Evolutionary conservation across 179 eudicot species (phyloP), one percentile per base, ranked within the genome.

Genomic region (Beta lomatogona): DNA sequence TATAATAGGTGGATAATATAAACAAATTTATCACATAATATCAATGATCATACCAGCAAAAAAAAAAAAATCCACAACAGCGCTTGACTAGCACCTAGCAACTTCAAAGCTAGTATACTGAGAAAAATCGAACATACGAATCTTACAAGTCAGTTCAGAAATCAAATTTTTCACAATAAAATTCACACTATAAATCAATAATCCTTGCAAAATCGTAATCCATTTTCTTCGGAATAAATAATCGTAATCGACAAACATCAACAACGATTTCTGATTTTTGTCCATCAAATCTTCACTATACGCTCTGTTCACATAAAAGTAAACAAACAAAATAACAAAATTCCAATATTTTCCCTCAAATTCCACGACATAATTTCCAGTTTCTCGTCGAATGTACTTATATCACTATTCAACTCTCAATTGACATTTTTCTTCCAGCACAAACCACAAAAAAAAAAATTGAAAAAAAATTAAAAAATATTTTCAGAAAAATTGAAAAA

Each of bases 191-290:
- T 6, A n/a, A 18, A 76, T 13, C 18, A 66, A 31, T 64, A 18
- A 50, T 48, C 31, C 76, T 10, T 22, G 67, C 69, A 77, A 82
- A 77, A 50, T 10, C 64, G 63, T 4, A 19, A 11, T n/a, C 67
- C 16, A 28, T 25, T 50, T 13, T 64, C 41, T 61, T 15, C 31
- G 12, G 7, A 21, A 5, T 57, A 55, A 6, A 15, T 3, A 5
- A 48, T 48, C 6, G 9, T 31, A 41, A 6, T 75, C 18, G 67
- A 75, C 18, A 59, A 57, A 73, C 45, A 28, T 41, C 52, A 77
- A 9, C 54, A 54, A 9, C 79, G 52, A 68, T 16, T 19, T 44
- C 21, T 55, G 18, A 73, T 36, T 36, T 36, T 36, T 36, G 41
- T 36, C 41, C 2, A 1, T 36, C 41, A 36, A 36, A 36, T 60